Base-by-base conservation (phyloP, 2,329 filamentous ascomycete genomes). In the Ascochyta pisi region DNA sequence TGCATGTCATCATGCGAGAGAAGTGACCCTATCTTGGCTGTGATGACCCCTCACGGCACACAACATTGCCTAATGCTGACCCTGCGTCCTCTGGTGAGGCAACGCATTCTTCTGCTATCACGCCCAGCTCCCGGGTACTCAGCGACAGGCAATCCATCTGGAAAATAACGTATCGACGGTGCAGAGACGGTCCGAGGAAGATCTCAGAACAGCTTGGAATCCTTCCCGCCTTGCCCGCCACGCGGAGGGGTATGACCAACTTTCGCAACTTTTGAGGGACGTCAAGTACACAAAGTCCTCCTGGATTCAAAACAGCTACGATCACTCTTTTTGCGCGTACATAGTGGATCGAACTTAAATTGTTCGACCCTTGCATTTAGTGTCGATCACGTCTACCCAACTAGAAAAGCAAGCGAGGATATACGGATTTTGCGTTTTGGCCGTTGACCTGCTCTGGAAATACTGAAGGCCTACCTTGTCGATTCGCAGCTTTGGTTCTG, bases 1-100 rank as follows among this genome's bases (percentile, higher is more conserved):
- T 58, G 52, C 59, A 59, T 59, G 59, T 61, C 59, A 61, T 61
- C 59, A 61, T 59, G 39, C 31, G 35, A 61, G 46, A 58, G 55
- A 31, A 15, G 23, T 44, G 50, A 52, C 45, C 35, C 24, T 43
- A 39, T 41, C 50, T 57, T 51, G 43, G 50, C 54, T 22, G n/a
- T 40, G 15, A 26, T 29, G 47, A 49, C 57, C 44, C 52, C 57
- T 54, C 57, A 50, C 57, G 34, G 37, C 39, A 39, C 39, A 46
- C 3, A 47, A 31, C 41, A 26, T 26, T 38, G 53, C 38, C 12
- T 43, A 16, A 47, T 43, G 47, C 31, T 35, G 41, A 43, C 23
- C 47, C 48, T 51, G 42, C 38, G 38, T 49, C 24, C 42, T 40
- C 47, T 46, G 47, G 27, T 43, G 31, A 39, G 42, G 41, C 48